Conservation (phyloP, 805 yeast genomes). For the Lipomyces sp. region DNA sequence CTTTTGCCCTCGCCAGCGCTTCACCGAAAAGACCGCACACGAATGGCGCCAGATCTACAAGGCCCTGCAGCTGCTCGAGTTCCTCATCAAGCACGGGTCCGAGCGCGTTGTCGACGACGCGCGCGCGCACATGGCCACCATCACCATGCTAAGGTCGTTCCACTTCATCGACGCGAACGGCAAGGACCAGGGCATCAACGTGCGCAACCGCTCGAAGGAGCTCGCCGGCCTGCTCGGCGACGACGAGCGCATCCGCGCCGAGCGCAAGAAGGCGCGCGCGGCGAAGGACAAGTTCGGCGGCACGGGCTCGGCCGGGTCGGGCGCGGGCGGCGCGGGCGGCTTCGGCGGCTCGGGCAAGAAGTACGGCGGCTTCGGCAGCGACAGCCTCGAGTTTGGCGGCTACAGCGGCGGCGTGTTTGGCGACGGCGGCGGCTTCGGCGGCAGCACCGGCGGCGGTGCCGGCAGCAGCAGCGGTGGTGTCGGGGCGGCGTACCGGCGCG, state of each 20-base stretch:
- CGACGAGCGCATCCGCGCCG: conserved; percentile 71
- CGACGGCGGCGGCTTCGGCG: conserved; percentile 41
- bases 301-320: conserved; percentile 46
- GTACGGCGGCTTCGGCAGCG: conserved; percentile 39
- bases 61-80: conserved; percentile 86
- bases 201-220: conserved; percentile 83
- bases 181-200: conserved; percentile 93
- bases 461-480: conserved; percentile 1
- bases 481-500: not conserved
- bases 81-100: conserved; percentile 84
- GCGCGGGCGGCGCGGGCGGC: conserved; percentile 35
- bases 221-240: conserved; percentile 69
- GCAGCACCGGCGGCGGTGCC: conserved; percentile 8
- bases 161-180: conserved; percentile 93
- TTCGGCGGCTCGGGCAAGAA: conserved; percentile 38
- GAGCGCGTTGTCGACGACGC: conserved; percentile 96
- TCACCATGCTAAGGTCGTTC: conserved; percentile 86
- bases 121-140: conserved; percentile 71
- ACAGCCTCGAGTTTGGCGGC: conserved; percentile 37
- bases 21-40: conserved; percentile 91
- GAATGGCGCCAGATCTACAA: conserved; percentile 99
- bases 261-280: conserved; percentile 85
- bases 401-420: conserved; percentile 41
- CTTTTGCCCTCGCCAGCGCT: conserved; percentile 58
- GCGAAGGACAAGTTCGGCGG: conserved; percentile 81